phyloP scores from a whole-genome alignment of 129 eudicot species.

The Oenanthe sinensis region DNA sequence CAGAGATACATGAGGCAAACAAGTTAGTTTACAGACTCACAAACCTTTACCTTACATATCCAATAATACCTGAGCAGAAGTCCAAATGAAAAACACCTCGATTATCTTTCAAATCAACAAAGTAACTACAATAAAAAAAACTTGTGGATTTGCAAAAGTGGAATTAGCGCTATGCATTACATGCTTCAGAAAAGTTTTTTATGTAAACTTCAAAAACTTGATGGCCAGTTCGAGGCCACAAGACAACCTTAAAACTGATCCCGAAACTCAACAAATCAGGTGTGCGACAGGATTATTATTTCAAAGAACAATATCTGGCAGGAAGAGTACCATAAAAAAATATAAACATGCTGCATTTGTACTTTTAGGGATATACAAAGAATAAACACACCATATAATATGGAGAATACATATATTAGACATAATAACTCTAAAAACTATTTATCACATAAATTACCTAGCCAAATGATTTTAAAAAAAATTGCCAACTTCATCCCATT shows the following conservation, averaged over 20 bases:
- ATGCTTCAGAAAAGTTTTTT: neutral
- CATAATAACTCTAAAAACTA: neutral
- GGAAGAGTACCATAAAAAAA: neutral
- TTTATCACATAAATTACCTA: neutral
- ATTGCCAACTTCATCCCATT: neutral
- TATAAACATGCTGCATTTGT: neutral
- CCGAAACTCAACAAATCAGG: neutral
- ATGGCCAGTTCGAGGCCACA: constrained; percentile 1
- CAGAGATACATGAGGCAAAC: constrained; percentile 15
- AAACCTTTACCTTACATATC: constrained; percentile 17
- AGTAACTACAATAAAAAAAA: constrained; percentile 5
- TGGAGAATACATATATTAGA: neutral
- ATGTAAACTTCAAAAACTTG: neutral
- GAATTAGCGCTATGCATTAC: constrained; percentile 19
- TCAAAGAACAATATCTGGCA: neutral
- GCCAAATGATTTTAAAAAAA: neutral
- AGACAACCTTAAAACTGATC: neutral
- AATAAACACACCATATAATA: neutral
- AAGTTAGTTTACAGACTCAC: constrained; percentile 21
- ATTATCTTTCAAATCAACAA: constrained; percentile 19
- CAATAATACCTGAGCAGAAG: constrained; percentile 49
- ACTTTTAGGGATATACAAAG: neutral
- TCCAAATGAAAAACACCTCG: constrained; percentile 29
- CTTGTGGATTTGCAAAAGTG: constrained; percentile 18
- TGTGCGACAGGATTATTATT: neutral